Percentiles rank a stretch among this genome's conserved stretches.
Conservation (phyloP, 768 basidiomycete species). For the Mycena pura region DNA sequence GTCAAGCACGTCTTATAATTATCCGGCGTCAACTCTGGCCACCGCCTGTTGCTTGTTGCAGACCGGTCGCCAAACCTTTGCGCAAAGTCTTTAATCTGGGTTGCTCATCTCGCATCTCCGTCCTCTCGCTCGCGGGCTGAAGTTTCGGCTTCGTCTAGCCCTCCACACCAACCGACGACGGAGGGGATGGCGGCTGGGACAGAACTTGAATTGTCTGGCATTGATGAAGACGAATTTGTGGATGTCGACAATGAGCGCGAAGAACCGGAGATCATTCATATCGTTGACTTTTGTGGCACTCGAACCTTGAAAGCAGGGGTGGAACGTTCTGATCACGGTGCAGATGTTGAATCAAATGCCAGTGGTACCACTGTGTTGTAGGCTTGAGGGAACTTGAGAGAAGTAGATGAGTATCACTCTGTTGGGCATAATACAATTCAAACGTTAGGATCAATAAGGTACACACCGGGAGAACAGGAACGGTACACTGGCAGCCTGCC, state of each 20-base stretch:
- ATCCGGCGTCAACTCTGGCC: not conserved
- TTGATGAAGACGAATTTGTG: not conserved
- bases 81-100: not conserved
- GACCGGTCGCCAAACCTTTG: not conserved
- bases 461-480: no score
- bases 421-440: no score
- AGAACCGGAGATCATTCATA: not conserved
- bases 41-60: not conserved
- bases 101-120: not conserved
- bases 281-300: constrained; percentile 1
- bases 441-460: no score
- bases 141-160: not conserved
- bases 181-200: not conserved
- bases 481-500: no score
- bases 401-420: no score
- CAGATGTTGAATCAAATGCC: no score
- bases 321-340: no score
- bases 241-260: no score
- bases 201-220: not conserved
- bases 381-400: no score
- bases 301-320: no score
- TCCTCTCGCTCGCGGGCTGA: not conserved
- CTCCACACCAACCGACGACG: not conserved
- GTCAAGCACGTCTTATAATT: not conserved
- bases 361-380: no score